phyloP scores from a whole-genome alignment of 768 basidiomycete species.

The Exsudoporus frostii region DNA sequence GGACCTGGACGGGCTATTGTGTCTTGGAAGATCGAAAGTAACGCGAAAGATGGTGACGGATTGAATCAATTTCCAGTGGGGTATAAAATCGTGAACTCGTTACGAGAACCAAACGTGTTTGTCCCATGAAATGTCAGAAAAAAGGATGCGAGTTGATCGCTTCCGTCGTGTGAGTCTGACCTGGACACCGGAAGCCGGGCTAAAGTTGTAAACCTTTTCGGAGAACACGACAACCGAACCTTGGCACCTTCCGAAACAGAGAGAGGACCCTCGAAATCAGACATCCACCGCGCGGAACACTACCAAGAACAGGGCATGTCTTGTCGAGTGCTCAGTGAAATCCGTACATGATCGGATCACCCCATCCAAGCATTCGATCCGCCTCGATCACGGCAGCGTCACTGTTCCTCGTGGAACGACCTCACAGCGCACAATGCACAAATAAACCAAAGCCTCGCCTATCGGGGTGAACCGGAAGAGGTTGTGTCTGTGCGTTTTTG shows the following conservation, averaged over 20 bases:
- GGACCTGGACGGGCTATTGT: neutral
- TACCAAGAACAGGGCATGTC: no score
- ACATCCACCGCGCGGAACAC: neutral
- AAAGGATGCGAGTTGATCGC: neutral
- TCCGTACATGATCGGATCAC: neutral
- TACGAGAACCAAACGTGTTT: neutral
- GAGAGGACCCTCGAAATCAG: neutral
- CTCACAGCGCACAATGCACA: no score
- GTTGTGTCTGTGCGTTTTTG: neutral
- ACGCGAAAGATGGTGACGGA: neutral
- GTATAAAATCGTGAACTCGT: neutral
- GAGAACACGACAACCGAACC: neutral
- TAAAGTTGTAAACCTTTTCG: neutral
- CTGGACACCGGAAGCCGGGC: neutral
- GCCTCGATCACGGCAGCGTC: neutral
- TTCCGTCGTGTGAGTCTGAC: slow-evolving; percentile 8
- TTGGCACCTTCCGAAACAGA: neutral
- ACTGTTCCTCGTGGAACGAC: no score
- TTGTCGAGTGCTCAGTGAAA: neutral
- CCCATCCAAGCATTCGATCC: neutral
- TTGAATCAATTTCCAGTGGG: neutral
- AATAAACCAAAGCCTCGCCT: neutral
- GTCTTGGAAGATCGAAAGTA: neutral
- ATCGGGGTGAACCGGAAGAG: no score
- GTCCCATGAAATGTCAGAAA: neutral